Evolutionary conservation across 2,329 filamentous ascomycete species (phyloP).

Genomic region (Aspergillus sp.): DNA sequence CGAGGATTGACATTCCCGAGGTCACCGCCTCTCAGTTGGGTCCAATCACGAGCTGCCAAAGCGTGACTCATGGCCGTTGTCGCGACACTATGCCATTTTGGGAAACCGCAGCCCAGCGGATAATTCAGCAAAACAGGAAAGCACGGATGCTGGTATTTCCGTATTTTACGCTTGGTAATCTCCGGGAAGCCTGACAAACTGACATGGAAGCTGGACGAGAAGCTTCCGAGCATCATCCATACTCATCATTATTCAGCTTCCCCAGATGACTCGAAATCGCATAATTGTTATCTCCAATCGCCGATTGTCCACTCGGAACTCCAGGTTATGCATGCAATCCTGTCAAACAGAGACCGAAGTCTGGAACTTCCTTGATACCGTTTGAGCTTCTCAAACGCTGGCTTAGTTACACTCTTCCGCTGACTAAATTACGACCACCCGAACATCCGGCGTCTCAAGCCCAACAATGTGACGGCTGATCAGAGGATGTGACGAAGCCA

Average conservation of each 20-base stretch:
- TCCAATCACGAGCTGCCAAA: conserved; percentile 10
- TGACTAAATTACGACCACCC: background rate
- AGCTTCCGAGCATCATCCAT: background rate
- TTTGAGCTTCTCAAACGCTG: too few species aligned
- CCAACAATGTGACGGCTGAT: background rate
- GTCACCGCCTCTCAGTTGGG: conserved; percentile 14
- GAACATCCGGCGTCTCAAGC: background rate
- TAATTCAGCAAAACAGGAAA: conserved; percentile 1
- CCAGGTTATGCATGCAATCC: background rate
- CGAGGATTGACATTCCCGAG: conserved; percentile 3
- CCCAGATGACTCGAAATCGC: background rate
- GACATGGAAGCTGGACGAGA: background rate
- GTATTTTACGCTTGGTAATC: conserved; percentile 36
- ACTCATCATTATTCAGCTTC: conserved; percentile 2
- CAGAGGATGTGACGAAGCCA: background rate
- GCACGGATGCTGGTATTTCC: conserved; percentile 23
- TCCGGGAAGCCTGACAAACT: background rate
- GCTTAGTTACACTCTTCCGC: background rate
- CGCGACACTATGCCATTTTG: conserved; percentile 7
- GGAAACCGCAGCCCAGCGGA: conserved; percentile 6
- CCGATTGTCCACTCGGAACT: background rate
- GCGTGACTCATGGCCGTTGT: conserved; percentile 17
- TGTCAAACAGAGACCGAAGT: background rate
- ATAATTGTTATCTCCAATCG: background rate
- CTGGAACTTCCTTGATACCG: background rate